Evolutionary conservation across 352 stramenopile genomes (phyloP).

Genomic region (Phytophthora citrophthora): DNA sequence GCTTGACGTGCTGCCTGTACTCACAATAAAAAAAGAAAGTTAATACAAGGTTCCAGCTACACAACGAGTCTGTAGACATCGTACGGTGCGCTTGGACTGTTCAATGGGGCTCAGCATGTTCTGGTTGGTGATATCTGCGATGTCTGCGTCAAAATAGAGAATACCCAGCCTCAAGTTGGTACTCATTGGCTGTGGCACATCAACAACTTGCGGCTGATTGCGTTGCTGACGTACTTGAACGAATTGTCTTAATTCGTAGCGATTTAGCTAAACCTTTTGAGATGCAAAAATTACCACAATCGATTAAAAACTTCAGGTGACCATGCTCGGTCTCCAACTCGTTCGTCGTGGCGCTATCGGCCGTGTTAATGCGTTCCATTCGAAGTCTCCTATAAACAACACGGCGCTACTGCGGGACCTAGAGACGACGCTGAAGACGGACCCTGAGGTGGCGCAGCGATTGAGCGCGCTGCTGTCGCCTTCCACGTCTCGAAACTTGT

Average conservation of each 20-base stretch:
- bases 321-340: constrained; percentile 21
- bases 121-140: not conserved
- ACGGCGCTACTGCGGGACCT: constrained; percentile 47
- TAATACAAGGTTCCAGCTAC: not conserved
- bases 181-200: constrained; percentile 26
- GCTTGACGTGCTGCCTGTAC: constrained; percentile 79
- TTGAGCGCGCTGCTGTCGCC: constrained; percentile 55
- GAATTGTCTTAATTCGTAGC: constrained; percentile 4
- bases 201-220: constrained; percentile 15
- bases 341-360: not conserved
- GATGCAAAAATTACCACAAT: too few relatives aligned
- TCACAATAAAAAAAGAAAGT: constrained; percentile 2
- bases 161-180: constrained; percentile 15
- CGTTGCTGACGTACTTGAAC: constrained; percentile 21
- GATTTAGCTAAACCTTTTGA: constrained; percentile 10
- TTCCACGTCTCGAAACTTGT: constrained; percentile 58
- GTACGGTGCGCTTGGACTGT: constrained; percentile 77
- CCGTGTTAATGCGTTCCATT: constrained; percentile 25
- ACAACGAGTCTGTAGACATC: not conserved
- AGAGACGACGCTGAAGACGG: constrained; percentile 37
- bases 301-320: constrained; percentile 6
- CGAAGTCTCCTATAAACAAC: constrained; percentile 20
- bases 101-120: constrained; percentile 64
- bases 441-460: constrained; percentile 37
- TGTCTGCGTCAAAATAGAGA: not conserved